Evolutionary conservation across 306 rosid species (phyloP).

Genomic region (Cucumis cinereus): DNA sequence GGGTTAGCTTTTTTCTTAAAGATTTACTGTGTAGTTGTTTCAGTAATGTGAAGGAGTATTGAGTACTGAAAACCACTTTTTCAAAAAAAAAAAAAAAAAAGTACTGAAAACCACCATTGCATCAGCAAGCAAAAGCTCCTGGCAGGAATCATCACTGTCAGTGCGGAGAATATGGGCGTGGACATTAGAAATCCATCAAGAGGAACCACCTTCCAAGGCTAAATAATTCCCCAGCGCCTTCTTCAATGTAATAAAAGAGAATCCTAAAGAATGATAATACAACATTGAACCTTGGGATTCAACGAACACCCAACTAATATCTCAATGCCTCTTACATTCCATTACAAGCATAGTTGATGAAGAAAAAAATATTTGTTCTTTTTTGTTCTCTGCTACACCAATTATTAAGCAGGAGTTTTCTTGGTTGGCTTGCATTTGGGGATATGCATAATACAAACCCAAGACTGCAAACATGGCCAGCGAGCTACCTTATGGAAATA

Average conservation of each 20-base stretch:
- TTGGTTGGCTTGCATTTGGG: background rate
- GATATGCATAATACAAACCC: background rate
- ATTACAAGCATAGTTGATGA: background rate
- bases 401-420: background rate
- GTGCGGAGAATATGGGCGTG: background rate
- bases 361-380: background rate
- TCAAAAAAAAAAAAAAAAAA: too few relatives aligned
- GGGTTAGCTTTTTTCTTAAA: too few relatives aligned
- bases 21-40: background rate
- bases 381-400: background rate
- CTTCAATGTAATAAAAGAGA: background rate
- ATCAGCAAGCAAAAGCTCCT: background rate
- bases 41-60: background rate
- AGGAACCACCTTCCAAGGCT: background rate
- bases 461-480: background rate
- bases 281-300: background rate
- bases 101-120: background rate
- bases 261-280: background rate
- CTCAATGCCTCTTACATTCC: background rate
- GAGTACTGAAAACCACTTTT: background rate
- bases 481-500: background rate
- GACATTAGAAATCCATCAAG: too few relatives aligned
- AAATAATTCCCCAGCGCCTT: background rate
- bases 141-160: background rate
- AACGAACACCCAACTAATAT: background rate